Evolutionary conservation across 495 filamentous ascomycete genomes (phyloP), one percentile per base, ranked within the genome.

Genomic region (Penicillium bovifimosum): DNA sequence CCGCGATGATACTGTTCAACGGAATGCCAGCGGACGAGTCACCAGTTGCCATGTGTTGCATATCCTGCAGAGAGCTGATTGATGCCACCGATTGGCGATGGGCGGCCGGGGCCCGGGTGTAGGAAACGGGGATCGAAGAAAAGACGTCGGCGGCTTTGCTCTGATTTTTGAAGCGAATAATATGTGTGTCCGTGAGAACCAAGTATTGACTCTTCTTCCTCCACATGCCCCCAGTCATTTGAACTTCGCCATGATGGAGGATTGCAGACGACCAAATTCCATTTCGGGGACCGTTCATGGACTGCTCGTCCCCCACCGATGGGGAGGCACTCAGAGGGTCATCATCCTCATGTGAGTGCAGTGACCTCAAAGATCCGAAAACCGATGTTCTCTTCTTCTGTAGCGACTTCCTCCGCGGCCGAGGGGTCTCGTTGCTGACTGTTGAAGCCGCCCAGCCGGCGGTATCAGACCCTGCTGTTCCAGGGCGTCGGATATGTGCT

Each of bases 141-240:
- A 86, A 88, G 41, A 75, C 64, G 31, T 87, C 88, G 39, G 86
- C 78, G 47, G 86, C 85, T 60, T 85, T 84, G 56, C 74, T 77
- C 52, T 87, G 81, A 57, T 70, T 86, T 67, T 90, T 95, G 69
- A 90, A 90, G 40, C 89, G 84, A 52, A 96, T 64, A 34, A 98
- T 65, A 66, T 95, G 86, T 20, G 82, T 82, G 41, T 91, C 84
- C 9, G 91, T 96, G 32, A 96, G 77, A n/a, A 96, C 93, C 28
- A 96, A 72, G 57, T 90, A 96, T 54, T 95, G 90, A 60, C 82
- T 87, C 71, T 88, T 91, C 65, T 88, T 86, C 65, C 88, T 80
- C 66, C 96, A 83, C 69, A 95, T 79, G 38, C 86, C 82, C 26
- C 84, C 81, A 31, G 87, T 88, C 1, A 86, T 85, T 68, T 95